Conservation (phyloP, 148 eudicot species). For the Hydrangea macrophylla region DNA sequence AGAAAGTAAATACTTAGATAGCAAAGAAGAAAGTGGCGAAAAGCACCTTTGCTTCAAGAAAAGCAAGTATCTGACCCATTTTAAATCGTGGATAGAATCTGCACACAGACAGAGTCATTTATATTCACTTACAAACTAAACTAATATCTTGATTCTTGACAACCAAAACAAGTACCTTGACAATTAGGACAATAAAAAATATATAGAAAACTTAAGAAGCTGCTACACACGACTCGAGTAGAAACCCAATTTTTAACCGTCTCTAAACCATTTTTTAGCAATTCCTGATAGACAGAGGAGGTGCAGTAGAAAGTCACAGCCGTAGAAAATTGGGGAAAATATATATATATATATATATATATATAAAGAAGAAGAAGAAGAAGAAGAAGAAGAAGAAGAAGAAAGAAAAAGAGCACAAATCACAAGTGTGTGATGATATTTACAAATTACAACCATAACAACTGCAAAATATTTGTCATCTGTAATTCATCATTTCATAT, state of each 20-base stretch:
- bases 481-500: too few species aligned
- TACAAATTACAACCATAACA: too few species aligned
- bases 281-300: too few species aligned
- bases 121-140: background rate
- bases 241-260: background rate
- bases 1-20: background rate
- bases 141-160: background rate
- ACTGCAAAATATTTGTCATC: too few species aligned
- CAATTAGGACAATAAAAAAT: constrained; percentile 5
- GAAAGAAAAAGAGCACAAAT: background rate
- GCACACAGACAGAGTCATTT: constrained; percentile 15
- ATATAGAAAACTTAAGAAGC: background rate
- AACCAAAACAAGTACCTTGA: background rate
- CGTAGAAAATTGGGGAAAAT: background rate
- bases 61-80: constrained; percentile 65
- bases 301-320: too few species aligned
- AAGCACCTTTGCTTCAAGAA: constrained; percentile 67
- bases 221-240: constrained; percentile 1
- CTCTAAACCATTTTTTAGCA: background rate
- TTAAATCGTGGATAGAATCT: constrained; percentile 80
- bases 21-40: constrained; percentile 11
- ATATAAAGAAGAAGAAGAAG: too few species aligned
- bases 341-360: too few species aligned
- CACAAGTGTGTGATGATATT: background rate
- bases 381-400: too few species aligned